Conservation (phyloP, 2,329 filamentous ascomycete species). For the Fusarium citri region DNA sequence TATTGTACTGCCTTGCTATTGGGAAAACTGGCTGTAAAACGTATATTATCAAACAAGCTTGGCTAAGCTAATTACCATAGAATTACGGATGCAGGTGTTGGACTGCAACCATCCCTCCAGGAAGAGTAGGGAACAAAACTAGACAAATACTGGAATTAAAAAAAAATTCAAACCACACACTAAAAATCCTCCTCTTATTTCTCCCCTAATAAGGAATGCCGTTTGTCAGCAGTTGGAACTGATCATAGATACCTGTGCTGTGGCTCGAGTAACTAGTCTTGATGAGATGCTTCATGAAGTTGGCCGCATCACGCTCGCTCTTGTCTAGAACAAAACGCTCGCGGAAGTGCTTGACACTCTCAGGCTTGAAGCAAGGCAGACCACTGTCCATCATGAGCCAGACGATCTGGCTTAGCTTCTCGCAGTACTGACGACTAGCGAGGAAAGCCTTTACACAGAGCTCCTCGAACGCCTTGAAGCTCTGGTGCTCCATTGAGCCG, state of each 20-base stretch:
- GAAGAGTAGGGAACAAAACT: not conserved
- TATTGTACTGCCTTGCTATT: not conserved
- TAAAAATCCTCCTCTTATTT: constrained; percentile 6
- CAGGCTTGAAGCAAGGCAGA: constrained; percentile 96
- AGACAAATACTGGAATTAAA: constrained; percentile 1
- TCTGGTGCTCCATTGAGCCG: constrained; percentile 82
- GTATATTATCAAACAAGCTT: constrained; percentile 23
- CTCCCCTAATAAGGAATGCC: constrained; percentile 85
- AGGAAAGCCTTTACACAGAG: constrained; percentile 96
- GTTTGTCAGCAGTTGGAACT: constrained; percentile 97
- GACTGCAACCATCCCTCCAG: not conserved
- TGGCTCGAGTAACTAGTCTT: constrained; percentile 91
- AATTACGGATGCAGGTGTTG: not conserved
- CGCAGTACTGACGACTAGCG: constrained; percentile 84
- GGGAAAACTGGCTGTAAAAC: constrained; percentile 16
- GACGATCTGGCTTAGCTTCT: constrained; percentile 91
- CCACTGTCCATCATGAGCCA: constrained; percentile 96
- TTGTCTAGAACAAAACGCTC: constrained; percentile 94
- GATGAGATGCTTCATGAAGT: constrained; percentile 91
- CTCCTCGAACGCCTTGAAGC: constrained; percentile 96
- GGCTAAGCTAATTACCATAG: constrained; percentile 18
- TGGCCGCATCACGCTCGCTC: constrained; percentile 90
- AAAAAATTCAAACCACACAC: not conserved
- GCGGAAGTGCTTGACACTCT: constrained; percentile 91
- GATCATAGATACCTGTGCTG: constrained; percentile 94